Evolutionary conservation across 192 early-diverging fungal genomes (phyloP).

Genomic region (Gryganskiella cystojenkinii): DNA sequence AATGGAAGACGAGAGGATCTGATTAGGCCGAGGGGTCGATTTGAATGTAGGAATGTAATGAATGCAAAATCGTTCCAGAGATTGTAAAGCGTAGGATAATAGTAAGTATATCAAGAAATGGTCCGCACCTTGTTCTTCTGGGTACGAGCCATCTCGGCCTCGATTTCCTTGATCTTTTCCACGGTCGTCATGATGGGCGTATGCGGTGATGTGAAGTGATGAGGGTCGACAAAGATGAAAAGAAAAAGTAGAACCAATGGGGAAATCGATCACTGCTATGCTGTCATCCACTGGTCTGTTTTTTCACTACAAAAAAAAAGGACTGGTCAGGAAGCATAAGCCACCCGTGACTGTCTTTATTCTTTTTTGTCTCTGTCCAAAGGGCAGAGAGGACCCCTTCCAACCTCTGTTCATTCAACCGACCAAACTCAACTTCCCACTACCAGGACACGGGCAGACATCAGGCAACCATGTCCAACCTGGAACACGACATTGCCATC

Average conservation of each 20-base stretch:
- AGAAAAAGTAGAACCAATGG: neutral
- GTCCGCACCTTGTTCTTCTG: constrained; percentile 88
- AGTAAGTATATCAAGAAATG: neutral
- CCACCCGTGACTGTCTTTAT: too few species aligned
- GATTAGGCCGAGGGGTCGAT: neutral
- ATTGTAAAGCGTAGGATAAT: neutral
- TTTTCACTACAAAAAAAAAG: too few species aligned
- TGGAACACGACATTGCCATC: constrained; percentile 63
- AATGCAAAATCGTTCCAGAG: neutral
- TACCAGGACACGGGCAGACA: too few species aligned
- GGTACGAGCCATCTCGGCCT: constrained; percentile 90
- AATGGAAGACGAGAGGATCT: too few species aligned
- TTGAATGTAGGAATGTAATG: neutral
- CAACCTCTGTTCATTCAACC: too few species aligned
- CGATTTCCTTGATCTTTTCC: constrained; percentile 56
- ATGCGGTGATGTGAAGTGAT: neutral
- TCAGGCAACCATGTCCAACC: constrained; percentile 24
- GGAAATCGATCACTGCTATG: too few species aligned
- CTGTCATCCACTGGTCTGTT: too few species aligned
- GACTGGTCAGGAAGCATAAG: too few species aligned
- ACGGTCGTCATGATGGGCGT: constrained; percentile 48
- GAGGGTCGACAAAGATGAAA: constrained; percentile 5
- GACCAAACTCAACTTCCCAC: too few species aligned
- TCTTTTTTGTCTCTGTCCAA: too few species aligned
- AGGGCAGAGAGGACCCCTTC: too few species aligned